phyloP scores from a whole-genome alignment of 768 basidiomycete genomes.

The Serendipita sp. region DNA sequence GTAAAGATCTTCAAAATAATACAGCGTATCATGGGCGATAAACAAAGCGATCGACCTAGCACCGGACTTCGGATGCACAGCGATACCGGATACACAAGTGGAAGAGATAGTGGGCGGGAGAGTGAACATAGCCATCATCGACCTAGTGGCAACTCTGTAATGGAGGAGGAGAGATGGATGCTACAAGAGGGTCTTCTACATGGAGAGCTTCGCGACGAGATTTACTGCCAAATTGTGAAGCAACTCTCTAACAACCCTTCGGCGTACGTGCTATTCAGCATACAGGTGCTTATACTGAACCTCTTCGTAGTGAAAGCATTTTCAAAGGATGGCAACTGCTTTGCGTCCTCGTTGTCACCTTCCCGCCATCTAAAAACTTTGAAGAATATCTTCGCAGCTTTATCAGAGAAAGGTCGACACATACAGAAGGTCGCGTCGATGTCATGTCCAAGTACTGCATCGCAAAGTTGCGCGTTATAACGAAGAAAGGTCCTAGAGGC shows the following conservation, averaged over 20 bases:
- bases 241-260: conserved; percentile 72
- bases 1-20: conserved; percentile 77
- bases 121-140: background rate
- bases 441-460: conserved; percentile 84
- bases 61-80: conserved; percentile 23
- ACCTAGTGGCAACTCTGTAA: background rate
- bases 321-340: conserved; percentile 90
- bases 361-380: conserved; percentile 87
- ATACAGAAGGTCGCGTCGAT: conserved; percentile 63
- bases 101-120: conserved; percentile 1
- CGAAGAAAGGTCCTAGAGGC: conserved; percentile 73
- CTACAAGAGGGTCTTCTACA: conserved; percentile 62
- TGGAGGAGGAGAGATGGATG: conserved; percentile 76
- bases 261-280: conserved; percentile 32
- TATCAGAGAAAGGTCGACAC: conserved; percentile 48
- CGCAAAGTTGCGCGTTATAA: conserved; percentile 55
- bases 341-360: conserved; percentile 79
- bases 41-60: conserved; percentile 16
- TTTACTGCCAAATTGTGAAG: conserved; percentile 87
- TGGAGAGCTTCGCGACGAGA: conserved; percentile 79
- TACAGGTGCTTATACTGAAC: background rate
- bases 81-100: conserved; percentile 17
- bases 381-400: conserved; percentile 72
- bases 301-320: conserved; percentile 44
- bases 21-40: conserved; percentile 87